phyloP scores from a whole-genome alignment of 768 basidiomycete species.

The Mycena rosella region DNA sequence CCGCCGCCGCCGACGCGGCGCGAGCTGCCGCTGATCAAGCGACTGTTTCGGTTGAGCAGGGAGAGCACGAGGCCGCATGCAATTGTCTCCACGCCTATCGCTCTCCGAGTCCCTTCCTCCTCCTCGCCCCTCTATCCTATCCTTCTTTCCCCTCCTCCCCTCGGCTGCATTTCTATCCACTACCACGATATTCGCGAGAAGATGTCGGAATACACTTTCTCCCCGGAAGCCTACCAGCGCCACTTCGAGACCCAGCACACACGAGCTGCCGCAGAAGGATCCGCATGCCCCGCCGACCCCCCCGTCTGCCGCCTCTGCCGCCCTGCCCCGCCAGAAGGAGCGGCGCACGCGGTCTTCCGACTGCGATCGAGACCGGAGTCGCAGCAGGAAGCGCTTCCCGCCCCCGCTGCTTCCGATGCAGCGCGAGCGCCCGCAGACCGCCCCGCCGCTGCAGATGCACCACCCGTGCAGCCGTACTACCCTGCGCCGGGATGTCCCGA shows the following conservation, averaged over 20 bases:
- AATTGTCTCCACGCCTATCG: too few relatives aligned
- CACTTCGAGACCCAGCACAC: slow-evolving; percentile 49
- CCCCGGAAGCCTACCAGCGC: slow-evolving; percentile 45
- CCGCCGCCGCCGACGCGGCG: neutral
- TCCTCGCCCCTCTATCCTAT: too few relatives aligned
- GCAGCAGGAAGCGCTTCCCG: neutral
- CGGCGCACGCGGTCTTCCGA: neutral
- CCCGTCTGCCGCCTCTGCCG: neutral
- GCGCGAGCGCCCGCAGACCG: neutral
- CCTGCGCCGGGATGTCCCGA: too few relatives aligned
- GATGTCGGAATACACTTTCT: slow-evolving; percentile 53
- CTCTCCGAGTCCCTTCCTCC: too few relatives aligned
- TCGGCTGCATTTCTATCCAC: too few relatives aligned
- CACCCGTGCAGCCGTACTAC: neutral
- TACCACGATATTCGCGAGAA: too few relatives aligned
- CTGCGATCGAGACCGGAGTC: neutral
- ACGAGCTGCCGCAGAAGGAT: slow-evolving; percentile 3
- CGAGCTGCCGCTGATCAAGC: slow-evolving; percentile 25
- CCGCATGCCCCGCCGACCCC: slow-evolving; percentile 24
- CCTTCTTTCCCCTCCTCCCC: too few relatives aligned
- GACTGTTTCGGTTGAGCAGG: slow-evolving; percentile 17
- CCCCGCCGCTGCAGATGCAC: neutral
- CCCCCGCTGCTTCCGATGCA: slow-evolving; percentile 1
- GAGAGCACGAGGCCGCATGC: too few relatives aligned
- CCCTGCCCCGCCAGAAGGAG: neutral